Conservation (phyloP, 192 early-diverging fungal species). For the Linnemannia elongata region DNA sequence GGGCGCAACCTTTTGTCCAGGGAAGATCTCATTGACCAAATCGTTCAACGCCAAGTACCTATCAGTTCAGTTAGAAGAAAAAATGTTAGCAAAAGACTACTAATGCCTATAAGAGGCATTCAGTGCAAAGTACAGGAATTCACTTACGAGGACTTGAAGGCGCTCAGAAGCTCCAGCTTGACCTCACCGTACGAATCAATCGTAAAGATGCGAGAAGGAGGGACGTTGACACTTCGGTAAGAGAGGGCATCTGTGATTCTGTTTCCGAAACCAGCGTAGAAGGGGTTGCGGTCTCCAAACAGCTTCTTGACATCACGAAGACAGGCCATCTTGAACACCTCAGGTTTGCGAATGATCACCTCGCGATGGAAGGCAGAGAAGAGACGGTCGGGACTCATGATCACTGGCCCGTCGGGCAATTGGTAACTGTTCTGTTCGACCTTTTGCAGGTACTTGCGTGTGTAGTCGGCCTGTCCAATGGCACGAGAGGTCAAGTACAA, state of each 20-base stretch:
- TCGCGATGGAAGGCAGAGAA: conserved; percentile 94
- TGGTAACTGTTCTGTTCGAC: conserved; percentile 91
- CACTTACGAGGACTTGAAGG: conserved; percentile 86
- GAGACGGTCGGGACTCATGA: conserved; percentile 95
- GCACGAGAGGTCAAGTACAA: conserved; percentile 95
- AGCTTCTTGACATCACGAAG: conserved; percentile 90
- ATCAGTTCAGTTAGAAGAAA: background rate
- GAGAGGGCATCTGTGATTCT: conserved; percentile 97
- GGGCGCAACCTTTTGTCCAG: conserved; percentile 69
- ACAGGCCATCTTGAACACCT: conserved; percentile 98
- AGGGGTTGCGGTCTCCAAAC: conserved; percentile 87
- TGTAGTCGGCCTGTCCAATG: conserved; percentile 94
- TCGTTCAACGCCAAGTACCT: conserved; percentile 88
- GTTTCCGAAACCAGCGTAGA: conserved; percentile 98
- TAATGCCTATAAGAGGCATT: background rate
- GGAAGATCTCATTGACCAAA: conserved; percentile 97
- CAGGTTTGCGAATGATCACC: conserved; percentile 94
- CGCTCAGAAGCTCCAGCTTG: conserved; percentile 88
- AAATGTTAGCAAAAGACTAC: background rate
- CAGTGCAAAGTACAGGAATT: background rate
- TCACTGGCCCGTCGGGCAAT: conserved; percentile 94
- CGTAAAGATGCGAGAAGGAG: conserved; percentile 94
- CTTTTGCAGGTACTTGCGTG: conserved; percentile 91
- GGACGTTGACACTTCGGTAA: conserved; percentile 94
- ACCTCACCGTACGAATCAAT: conserved; percentile 94